Evolutionary conservation across 2,329 filamentous ascomycete species (phyloP), one percentile per base, ranked within the genome.

Genomic region (Alternaria atra): DNA sequence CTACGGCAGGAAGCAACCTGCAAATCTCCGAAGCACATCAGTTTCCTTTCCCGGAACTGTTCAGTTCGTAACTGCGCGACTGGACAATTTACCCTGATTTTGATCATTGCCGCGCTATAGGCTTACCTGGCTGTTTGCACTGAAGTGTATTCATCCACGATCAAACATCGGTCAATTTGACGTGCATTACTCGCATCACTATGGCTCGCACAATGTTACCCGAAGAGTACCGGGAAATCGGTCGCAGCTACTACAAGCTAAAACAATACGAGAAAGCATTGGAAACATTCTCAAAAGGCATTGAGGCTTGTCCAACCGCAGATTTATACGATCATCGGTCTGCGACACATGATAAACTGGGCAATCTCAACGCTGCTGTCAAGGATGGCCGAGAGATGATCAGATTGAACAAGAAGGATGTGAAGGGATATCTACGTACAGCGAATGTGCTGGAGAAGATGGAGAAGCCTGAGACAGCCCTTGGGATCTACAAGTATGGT

Each of bases 381-480:
- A 80, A 81, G 56, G 86, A 89, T 80, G 84, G 84, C n/a, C 84
- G 83, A 63, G 78, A 79, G 20, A 87, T 87, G 79, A 86, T 89
- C 56, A 82, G 82, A 56, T 65, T 79, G 15, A 75, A 83, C 47
- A 82, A 81, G 55, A 77, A 80, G 23, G 83, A 87, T 73, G 80
- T 84, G n/a, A 82, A 82, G 59, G 87, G 86, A 8, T 89, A 89
- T 70, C 71, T 89, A 29, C 84, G 86, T 54, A 84, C 84, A 27
- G 86, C 82, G 3, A 84, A 83, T 58, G 67, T 82, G 7, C 71
- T 84, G 12, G 72, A 80, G 51, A 81, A 81, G 60, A 82, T 84
- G 76, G 79, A 81, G 10, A 87, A 85, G 68, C 72, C 77, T 2
- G 80, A 83, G n/a, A 82, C 81, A 25, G 87, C 87, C 6, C 68